phyloP scores from a whole-genome alignment of 495 filamentous ascomycete genomes.

The Hypoxylon crocopeplum region DNA sequence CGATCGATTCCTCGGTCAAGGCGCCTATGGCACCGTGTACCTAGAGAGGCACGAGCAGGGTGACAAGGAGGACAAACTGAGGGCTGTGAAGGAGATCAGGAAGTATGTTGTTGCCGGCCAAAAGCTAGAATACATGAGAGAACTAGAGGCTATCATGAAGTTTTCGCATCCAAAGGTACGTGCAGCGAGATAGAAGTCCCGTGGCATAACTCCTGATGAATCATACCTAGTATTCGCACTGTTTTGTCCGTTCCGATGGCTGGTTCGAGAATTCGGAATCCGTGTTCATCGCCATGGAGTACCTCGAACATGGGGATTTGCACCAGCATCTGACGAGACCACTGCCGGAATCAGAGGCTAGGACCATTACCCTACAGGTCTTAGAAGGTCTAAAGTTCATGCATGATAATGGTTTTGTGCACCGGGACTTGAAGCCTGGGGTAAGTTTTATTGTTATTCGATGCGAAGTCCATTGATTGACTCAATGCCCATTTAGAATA shows the following conservation, averaged over 20 bases:
- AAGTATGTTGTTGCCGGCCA: background rate
- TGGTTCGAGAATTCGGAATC: conserved; percentile 46
- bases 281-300: conserved; percentile 54
- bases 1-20: background rate
- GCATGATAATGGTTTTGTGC: conserved; percentile 56
- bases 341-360: conserved; percentile 47
- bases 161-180: background rate
- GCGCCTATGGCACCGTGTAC: background rate
- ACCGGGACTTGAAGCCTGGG: conserved; percentile 59
- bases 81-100: background rate
- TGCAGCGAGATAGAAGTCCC: background rate
- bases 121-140: background rate
- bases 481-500: conserved; percentile 23
- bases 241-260: conserved; percentile 45
- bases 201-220: background rate
- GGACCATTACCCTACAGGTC: conserved; percentile 49
- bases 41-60: background rate
- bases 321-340: conserved; percentile 32
- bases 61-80: background rate
- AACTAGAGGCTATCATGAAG: background rate
- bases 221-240: background rate
- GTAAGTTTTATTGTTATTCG: conserved; percentile 32
- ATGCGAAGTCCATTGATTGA: no score
- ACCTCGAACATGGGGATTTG: conserved; percentile 46
- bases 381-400: conserved; percentile 54